Conservation (phyloP, 164 flowering plant genomes). For the Magnolia changhungtana region DNA sequence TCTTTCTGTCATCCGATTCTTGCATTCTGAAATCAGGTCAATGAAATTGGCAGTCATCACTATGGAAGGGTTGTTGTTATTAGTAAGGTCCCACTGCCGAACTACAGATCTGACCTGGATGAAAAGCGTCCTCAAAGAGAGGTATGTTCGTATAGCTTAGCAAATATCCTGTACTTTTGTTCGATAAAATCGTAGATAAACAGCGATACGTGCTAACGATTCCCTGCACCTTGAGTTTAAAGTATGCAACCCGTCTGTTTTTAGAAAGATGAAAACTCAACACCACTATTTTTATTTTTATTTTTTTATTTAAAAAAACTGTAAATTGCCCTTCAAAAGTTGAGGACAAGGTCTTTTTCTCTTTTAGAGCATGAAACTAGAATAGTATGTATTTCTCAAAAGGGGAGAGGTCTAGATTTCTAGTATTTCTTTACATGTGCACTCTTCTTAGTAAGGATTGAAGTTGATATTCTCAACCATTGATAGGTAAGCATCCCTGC, state of each 20-base stretch:
- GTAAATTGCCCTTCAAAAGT: neutral
- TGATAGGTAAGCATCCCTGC: slow-evolving; percentile 58
- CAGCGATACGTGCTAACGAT: neutral
- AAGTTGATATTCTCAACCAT: slow-evolving; percentile 17
- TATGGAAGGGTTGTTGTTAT: slow-evolving; percentile 78
- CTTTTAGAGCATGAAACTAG: neutral
- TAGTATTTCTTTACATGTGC: neutral
- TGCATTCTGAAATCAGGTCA: slow-evolving; percentile 8
- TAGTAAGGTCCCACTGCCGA: slow-evolving; percentile 84
- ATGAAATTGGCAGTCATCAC: slow-evolving; percentile 52
- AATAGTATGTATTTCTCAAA: neutral
- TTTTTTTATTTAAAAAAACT: neutral
- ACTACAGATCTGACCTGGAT: slow-evolving; percentile 90
- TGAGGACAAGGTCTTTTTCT: neutral
- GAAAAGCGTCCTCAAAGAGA: slow-evolving; percentile 87
- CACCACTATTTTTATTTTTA: neutral
- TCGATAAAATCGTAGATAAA: neutral
- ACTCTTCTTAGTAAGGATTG: neutral
- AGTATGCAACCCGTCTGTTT: neutral
- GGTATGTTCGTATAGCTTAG: slow-evolving; percentile 38
- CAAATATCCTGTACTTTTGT: neutral
- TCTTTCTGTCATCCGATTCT: neutral
- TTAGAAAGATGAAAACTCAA: neutral
- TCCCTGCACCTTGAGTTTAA: neutral
- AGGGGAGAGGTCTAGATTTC: neutral